A percentile compares a stretch with the other conserved stretches of the same genome.
phyloP scores from a whole-genome alignment of 2,329 filamentous ascomycete species.

The Diaporthe velutina region DNA sequence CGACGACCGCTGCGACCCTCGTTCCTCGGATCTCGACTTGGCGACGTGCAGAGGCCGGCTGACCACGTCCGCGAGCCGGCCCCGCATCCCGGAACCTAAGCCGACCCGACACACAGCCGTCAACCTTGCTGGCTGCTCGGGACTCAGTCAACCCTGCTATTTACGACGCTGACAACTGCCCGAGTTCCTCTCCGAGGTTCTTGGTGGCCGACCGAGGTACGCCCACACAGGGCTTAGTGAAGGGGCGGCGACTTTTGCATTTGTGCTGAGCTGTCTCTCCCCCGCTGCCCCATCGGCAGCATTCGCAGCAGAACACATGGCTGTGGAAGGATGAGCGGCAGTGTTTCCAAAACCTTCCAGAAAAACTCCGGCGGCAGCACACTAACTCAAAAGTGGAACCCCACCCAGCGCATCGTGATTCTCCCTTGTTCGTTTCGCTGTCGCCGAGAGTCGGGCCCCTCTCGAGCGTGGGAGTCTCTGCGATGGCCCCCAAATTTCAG shows the following conservation, averaged over 20 bases:
- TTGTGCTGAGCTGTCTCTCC: neutral
- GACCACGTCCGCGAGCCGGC: constrained; percentile 34
- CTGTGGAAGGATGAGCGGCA: neutral
- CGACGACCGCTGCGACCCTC: neutral
- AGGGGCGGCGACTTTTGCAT: neutral
- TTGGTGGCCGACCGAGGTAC: neutral
- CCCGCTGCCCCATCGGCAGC: neutral
- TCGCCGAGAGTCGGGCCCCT: constrained; percentile 35
- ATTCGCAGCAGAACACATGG: neutral
- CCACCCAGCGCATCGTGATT: constrained; percentile 6
- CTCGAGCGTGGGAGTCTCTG: constrained; percentile 16
- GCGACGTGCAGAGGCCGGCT: constrained; percentile 24
- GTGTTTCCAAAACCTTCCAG: constrained; percentile 23
- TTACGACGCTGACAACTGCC: neutral
- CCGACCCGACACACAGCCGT: constrained; percentile 5
- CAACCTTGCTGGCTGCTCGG: constrained; percentile 3
- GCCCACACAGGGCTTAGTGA: neutral
- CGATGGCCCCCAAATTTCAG: constrained; percentile 35
- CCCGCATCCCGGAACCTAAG: constrained; percentile 35
- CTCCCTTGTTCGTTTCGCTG: constrained; percentile 33
- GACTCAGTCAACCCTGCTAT: constrained; percentile 25
- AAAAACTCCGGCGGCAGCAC: constrained; percentile 11
- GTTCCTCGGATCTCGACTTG: constrained; percentile 15
- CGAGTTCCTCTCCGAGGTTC: neutral
- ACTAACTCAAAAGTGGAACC: constrained; percentile 4